These are phyloP conservation scores for Quercus alba DNA, from an alignment of 306 rosid species.

Conservation along the genomic window DNA sequence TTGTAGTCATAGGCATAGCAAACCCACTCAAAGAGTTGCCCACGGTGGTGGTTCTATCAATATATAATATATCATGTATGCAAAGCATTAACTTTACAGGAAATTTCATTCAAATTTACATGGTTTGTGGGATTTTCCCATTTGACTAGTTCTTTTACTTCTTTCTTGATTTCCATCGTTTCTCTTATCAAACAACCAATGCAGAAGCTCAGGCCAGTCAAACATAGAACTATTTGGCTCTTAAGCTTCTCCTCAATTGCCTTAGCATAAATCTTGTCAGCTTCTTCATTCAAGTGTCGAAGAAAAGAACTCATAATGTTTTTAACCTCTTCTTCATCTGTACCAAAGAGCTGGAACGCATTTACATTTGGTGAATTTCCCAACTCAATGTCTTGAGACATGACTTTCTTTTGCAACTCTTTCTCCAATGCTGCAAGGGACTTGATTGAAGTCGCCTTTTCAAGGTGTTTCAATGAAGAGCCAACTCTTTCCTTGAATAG, in stretches of 20 bases:
- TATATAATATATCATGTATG: neutral
- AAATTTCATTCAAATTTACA: conserved; percentile 30
- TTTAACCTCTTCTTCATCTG: conserved; percentile 36
- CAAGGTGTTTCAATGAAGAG: conserved; percentile 33
- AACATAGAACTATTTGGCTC: conserved; percentile 47
- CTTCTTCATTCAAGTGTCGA: conserved; percentile 40
- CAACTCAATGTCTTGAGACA: conserved; percentile 35
- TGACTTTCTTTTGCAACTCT: conserved; percentile 23
- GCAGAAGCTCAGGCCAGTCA: conserved; percentile 66
- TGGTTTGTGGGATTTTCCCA: conserved; percentile 58
- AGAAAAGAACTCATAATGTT: conserved; percentile 43
- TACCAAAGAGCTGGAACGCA: conserved; percentile 19
- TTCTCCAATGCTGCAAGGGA: conserved; percentile 29
- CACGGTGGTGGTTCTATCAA: too few species aligned
- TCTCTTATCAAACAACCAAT: conserved; percentile 46
- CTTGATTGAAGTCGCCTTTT: conserved; percentile 31
- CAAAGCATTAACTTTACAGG: conserved; percentile 24
- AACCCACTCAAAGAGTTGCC: too few species aligned
- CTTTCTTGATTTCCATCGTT: conserved; percentile 47
- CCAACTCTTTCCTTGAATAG: conserved; percentile 33
- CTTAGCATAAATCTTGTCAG: conserved; percentile 22
- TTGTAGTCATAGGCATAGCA: too few species aligned
- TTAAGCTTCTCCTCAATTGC: conserved; percentile 44
- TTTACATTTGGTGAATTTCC: conserved; percentile 34
- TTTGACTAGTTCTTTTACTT: conserved; percentile 47